Evolutionary conservation across 345 rosid genomes (phyloP), one percentile per base, ranked within the genome.

Genomic region (Dovyalis caffra): DNA sequence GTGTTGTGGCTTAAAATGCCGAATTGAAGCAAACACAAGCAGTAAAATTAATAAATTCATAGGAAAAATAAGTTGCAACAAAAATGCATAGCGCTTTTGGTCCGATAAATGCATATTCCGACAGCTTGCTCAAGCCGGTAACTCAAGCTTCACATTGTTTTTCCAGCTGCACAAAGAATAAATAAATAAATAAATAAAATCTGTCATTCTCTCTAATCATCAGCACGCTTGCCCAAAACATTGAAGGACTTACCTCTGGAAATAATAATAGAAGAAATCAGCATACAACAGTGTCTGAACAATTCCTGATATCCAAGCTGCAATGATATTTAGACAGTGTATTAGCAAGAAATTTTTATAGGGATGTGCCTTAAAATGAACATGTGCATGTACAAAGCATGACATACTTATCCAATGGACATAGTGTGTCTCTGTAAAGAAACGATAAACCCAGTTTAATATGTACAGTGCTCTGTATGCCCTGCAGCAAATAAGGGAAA

Each of bases 261-360:
- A 87, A 72, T 92, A 91, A 34, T 91, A 92, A 63, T 91, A 92
- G 83, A 91, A 95, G 85, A 92, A 92, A 77, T 94, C 97, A 0
- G 89, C 95, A 65, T 91, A 92, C 25, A 92, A 81, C 81, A 86
- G 40, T 65, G 97, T 89, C 68, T 92, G 97, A 15, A 91, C 87
- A 63, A 85, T 38, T 65, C 95, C 97, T 1, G 97, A 75, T 67
- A 89, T 89, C 97, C 99, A 95, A 75, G 95, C 97, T 92, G 91
- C 85, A 76, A 70, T 1, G 40, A 45, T 4, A 35, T 10, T 38
- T 26, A n/a, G 32, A 45, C 58, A 31, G 28, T 14, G 8, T 9
- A 70, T 49, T 32, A 28, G 34, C 18, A 31, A 33, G 25, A 68
- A 53, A 43, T 33, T 20, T 5, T 61, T 29, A 23, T 37, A 32